phyloP scores from a whole-genome alignment of 768 basidiomycete species.

The Suillus cothurnatus region DNA sequence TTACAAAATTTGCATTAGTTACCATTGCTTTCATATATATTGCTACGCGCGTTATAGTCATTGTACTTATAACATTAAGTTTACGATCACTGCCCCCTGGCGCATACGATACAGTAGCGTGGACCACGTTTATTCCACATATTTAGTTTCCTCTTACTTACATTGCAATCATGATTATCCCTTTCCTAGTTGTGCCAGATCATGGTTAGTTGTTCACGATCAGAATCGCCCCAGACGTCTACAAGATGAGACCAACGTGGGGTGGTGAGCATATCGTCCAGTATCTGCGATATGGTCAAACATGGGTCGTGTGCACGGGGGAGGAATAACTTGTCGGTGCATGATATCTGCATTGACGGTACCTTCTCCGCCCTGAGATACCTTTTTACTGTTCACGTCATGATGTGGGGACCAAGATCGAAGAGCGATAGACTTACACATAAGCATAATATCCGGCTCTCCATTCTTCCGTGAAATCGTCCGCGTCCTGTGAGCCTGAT shows the following conservation, averaged over 20 bases:
- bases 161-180: too few relatives aligned
- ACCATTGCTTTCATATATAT: constrained; percentile 9
- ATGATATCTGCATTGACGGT: constrained; percentile 54
- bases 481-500: constrained; percentile 23
- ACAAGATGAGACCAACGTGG: constrained; percentile 55
- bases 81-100: constrained; percentile 16
- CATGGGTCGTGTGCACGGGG: background rate
- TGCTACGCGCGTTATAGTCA: constrained; percentile 13
- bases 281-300: constrained; percentile 41
- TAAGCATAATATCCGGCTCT: constrained; percentile 45
- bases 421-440: constrained; percentile 20
- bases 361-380: constrained; percentile 49
- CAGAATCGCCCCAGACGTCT: constrained; percentile 42
- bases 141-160: too few relatives aligned
- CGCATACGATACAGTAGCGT: background rate
- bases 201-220: constrained; percentile 46
- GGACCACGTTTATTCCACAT: too few relatives aligned
- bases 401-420: background rate
- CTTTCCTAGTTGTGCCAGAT: constrained; percentile 66
- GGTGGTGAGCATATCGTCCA: constrained; percentile 54
- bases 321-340: constrained; percentile 50
- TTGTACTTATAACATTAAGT: constrained; percentile 13
- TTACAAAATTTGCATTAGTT: background rate
- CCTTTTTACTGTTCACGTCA: constrained; percentile 35
- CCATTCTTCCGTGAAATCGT: constrained; percentile 58